Conservation (phyloP, 176 grass and related monocot genomes). For the Dendrocalamus sinicus region DNA sequence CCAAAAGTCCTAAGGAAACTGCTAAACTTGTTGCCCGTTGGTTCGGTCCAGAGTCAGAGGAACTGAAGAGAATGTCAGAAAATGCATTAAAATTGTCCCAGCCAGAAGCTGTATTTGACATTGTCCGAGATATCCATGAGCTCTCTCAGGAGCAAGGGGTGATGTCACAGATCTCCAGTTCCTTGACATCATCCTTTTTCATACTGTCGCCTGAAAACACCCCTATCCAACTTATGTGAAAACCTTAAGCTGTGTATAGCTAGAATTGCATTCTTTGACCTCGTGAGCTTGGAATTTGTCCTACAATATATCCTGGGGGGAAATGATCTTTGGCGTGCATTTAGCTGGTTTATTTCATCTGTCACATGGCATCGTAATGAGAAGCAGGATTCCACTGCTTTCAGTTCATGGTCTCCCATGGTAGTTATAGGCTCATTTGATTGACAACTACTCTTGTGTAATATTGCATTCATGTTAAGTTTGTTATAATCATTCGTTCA, state of each 20-base stretch:
- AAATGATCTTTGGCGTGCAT: slow-evolving; percentile 3
- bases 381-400: slow-evolving; percentile 4
- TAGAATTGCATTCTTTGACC: slow-evolving; percentile 42
- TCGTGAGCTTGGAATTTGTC: slow-evolving; percentile 18
- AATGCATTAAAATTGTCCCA: slow-evolving; percentile 91
- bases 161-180: slow-evolving; percentile 75
- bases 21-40: slow-evolving; percentile 75
- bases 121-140: slow-evolving; percentile 86
- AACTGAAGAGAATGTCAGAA: slow-evolving; percentile 85
- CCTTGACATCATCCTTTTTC: slow-evolving; percentile 75
- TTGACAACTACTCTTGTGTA: slow-evolving; percentile 35
- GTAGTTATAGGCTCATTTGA: slow-evolving; percentile 19
- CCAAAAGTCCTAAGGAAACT: slow-evolving; percentile 88
- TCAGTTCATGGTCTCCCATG: neutral
- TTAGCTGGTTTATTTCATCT: slow-evolving; percentile 3
- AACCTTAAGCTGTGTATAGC: slow-evolving; percentile 35
- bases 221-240: slow-evolving; percentile 51
- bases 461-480: slow-evolving; percentile 33
- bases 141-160: slow-evolving; percentile 71
- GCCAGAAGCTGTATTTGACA: slow-evolving; percentile 92
- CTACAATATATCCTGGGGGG: slow-evolving; percentile 16
- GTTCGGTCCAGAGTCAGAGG: slow-evolving; percentile 75
- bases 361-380: neutral
- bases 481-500: slow-evolving; percentile 45
- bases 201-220: slow-evolving; percentile 41